Evolutionary conservation across 345 rosid species (phyloP), one percentile per base, ranked within the genome.

Genomic region (Gossypium ekmanianum): DNA sequence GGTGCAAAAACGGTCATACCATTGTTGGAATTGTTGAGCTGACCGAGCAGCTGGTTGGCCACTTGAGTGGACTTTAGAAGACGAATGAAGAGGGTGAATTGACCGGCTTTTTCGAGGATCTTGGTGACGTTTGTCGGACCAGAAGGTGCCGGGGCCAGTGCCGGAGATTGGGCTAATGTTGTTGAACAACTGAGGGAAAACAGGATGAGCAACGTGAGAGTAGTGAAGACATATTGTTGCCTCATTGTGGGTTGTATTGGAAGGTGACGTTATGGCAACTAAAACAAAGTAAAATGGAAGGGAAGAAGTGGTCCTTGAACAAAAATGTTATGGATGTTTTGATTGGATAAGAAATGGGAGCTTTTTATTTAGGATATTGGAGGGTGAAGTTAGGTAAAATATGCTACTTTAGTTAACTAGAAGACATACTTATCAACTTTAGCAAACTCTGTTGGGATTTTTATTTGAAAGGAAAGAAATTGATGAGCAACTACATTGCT

Each of bases 61-160:
- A 80, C 88, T 22, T 82, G 85, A 64, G 94, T 89, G 51, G 85
- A 73, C 72, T 83, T 85, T 75, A 89, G 81, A 6, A 89, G 88
- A 18, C 88, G 83, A 69, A 86, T 79, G 27, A 89, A 79, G 76
- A 84, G 54, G 8, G 82, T 83, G 82, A 88, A 89, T 24, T 83
- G 85, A 6, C 88, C 87, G 6, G 84, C 85, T 61, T 88, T 88
- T 44, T 86, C 88, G 7, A 89, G 89, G 87, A 89, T 86, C 63
- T 88, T 88, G 27, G 87, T 81, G n/a, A 89, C 81, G 63, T 87
- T 84, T n/a, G 87, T 84, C 7, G 89, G 88, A 45, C 83, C 81
- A 5, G 84, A 12, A 29, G 83, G 86, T 10, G 80, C 77, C 0
- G 85, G 86, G 27, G 91, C 84, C 0, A 39, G 67, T 8, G 85